Evolutionary conservation across 2,329 filamentous ascomycete genomes (phyloP), one percentile per base, ranked within the genome.

Genomic region (Falciphora oryzae): DNA sequence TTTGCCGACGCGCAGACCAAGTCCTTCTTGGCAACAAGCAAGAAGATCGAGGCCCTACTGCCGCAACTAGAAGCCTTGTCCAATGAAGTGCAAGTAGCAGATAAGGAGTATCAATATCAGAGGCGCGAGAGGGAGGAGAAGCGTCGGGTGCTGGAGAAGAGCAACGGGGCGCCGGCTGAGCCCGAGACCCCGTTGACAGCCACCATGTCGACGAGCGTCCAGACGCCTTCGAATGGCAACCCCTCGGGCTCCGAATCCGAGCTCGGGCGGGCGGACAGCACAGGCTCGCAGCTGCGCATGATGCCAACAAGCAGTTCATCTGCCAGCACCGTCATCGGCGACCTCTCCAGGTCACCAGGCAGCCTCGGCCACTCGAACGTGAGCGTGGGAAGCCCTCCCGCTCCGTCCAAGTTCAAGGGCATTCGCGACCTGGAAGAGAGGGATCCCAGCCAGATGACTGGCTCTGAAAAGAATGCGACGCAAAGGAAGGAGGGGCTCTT

Each of bases 61-160:
- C 95, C 95, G 0, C 92, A 97, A 72, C 82, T 99, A 2, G 92
- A 98, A 70, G 94, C 94, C 2, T 79, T 99, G 38, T 91, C 90
- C 56, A 85, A 85, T 63, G 94, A 98, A 75, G 95, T 99, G n/a
- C 87, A 88, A 67, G 89, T 95, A 71, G 93, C 93, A 29, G 93
- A 98, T 75, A 97, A 98, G 75, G 94, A 98, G 73, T 99, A 95
- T 73, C 93, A 97, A 72, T 92, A 98, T 66, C 92, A 97, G 73
- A 85, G 93, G 63, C 92, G 92, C n/a, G 95, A 98, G 74, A 85
- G 95, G 57, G 95, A 99, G 74, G 95, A 98, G 76, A 97, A 98
- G 79, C 85, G 96, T 65, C 85, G 95, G 64, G 85, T 90, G 25
- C 79, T 99, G 16, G 95, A 99, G 76, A 97, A 95, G 79, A 94